A percentile compares a stretch with the other conserved stretches of the same genome.
Evolutionary conservation across 23 red algal species (phyloP).

Genomic region (Agarophyton chilense): DNA sequence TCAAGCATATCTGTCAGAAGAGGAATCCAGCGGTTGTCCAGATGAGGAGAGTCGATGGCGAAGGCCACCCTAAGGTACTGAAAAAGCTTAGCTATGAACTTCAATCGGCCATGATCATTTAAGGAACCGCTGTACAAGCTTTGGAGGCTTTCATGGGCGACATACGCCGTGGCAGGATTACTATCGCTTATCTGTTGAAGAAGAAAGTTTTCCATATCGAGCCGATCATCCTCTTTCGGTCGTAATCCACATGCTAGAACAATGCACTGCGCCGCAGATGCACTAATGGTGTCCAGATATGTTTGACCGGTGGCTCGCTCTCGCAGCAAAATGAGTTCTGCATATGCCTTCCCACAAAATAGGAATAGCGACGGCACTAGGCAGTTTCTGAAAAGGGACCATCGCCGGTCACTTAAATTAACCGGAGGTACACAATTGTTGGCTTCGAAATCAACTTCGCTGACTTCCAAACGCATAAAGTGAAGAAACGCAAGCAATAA

Average conservation of each 20-base stretch:
- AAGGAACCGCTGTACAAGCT: neutral
- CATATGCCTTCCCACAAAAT: neutral
- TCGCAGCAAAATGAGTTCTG: slow-evolving; percentile 6
- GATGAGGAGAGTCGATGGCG: neutral
- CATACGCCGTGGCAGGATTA: slow-evolving; percentile 5
- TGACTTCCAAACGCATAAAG: slow-evolving; percentile 19
- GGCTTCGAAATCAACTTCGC: neutral
- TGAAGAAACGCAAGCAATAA: slow-evolving; percentile 19
- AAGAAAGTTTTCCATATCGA: neutral
- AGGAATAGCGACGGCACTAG: neutral
- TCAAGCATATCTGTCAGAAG: slow-evolving; percentile 21
- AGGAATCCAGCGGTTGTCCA: slow-evolving; percentile 39
- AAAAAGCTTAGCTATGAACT: neutral
- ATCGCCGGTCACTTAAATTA: neutral
- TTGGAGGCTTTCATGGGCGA: slow-evolving; percentile 12
- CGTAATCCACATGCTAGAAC: slow-evolving; percentile 3
- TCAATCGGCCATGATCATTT: neutral
- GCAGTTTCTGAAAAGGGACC: neutral
- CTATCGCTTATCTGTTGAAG: slow-evolving; percentile 5
- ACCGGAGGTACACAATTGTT: neutral
- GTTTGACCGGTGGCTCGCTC: neutral
- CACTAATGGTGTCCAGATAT: neutral
- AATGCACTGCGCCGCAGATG: neutral
- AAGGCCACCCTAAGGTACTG: neutral
- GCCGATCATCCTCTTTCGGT: neutral